Evolutionary conservation across 1,139 yeast genomes (phyloP), one percentile per base, ranked within the genome.

Genomic region (Trichomonascaceae sp.): DNA sequence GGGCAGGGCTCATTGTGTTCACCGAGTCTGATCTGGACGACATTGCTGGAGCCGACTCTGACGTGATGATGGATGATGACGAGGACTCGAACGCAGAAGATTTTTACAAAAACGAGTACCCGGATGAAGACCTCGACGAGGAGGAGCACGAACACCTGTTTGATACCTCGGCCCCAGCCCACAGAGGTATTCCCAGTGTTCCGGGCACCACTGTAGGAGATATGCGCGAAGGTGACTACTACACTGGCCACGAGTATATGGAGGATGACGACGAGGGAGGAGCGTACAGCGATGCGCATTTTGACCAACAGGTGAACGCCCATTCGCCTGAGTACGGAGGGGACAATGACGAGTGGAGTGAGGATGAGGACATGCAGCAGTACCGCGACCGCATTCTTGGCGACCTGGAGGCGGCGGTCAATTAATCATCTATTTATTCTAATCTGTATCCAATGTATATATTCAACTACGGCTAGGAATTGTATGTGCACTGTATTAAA

Each of bases 61-160:
- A 61, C 28, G 60, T 65, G 0, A 44, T 38, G 4, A 45, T 38
- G 5, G 53, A 71, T 3, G 79, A 70, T 42, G 87, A 79, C 44
- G 87, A 78, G 43, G 92, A 79, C 49, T 77, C 87, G 1, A 79
- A 79, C 47, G 55, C 94, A 11, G 97, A 89, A 56, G 85, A 81
- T 41, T 87, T 76, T 48, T 89, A 89, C 53, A 74, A 76, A 48
- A 89, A 89, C 56, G 97, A 89, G 50, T 89, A 89, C 50, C 98
- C 98, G 0, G 93, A 84, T 36, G 94, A 84, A 49, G 95, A 82
- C 3, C 39, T 39, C 15, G 41, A 33, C 11, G 40, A 37, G 20
- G 39, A 34, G 17, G 39, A 36, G 3, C 36, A 31, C 8, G 41
- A 33, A 13, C 16, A 17, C n/a, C n/a, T n/a, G n/a, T 8, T 27